Conservation (phyloP, 495 filamentous ascomycete species). For the Podospora pseudocomata region DNA sequence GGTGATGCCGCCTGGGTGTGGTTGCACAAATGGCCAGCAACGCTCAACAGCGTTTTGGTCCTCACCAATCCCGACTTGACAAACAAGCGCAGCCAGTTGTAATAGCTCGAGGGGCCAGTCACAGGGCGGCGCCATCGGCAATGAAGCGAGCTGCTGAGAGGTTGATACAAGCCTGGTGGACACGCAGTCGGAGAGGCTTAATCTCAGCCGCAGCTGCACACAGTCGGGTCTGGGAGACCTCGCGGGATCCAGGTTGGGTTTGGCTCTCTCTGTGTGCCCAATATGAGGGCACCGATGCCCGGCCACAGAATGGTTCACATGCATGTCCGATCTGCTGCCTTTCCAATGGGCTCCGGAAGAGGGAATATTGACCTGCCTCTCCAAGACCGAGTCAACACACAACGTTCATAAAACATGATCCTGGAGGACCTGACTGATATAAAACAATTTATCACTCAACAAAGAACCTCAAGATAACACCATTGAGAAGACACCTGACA, state of each 20-base stretch:
- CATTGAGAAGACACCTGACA: not conserved
- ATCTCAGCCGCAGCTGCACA: constrained; percentile 32
- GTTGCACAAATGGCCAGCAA: constrained; percentile 6
- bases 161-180: constrained; percentile 21
- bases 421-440: not conserved
- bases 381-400: not conserved
- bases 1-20: not conserved
- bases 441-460: not conserved
- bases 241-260: not conserved
- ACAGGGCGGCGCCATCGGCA: not conserved
- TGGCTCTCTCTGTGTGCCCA: constrained; percentile 12
- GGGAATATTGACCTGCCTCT: not conserved
- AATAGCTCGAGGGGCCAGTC: not conserved
- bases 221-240: constrained; percentile 21
- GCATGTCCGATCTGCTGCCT: constrained; percentile 1
- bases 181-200: constrained; percentile 13
- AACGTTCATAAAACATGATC: not conserved
- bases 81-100: constrained; percentile 1
- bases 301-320: constrained; percentile 8
- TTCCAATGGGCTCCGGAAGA: not conserved
- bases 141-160: constrained; percentile 10
- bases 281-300: constrained; percentile 21
- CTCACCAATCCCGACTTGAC: constrained; percentile 26
- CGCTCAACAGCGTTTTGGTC: constrained; percentile 2
- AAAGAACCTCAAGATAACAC: not conserved